A percentile compares a stretch with the other conserved stretches of the same genome.
Conservation (phyloP, 208 protist genomes). For the Strigomonas culicis region DNA sequence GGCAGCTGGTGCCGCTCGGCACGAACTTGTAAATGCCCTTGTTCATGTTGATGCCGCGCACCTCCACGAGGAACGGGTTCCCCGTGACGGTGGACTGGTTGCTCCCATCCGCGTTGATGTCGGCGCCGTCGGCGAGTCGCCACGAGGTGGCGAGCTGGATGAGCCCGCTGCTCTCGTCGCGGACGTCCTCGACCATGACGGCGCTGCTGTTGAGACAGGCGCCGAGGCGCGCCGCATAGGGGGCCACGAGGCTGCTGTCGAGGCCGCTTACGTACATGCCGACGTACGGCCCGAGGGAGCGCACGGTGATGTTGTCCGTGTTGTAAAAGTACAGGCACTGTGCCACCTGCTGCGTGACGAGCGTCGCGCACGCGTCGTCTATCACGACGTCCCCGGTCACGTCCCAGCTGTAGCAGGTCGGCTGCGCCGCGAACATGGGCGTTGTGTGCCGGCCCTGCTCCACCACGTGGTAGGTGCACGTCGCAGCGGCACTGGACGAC, state of each 20-base stretch:
- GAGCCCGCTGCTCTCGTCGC: constrained; percentile 32
- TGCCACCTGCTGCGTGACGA: constrained; percentile 26
- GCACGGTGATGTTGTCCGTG: constrained; percentile 30
- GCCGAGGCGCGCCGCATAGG: constrained; percentile 31
- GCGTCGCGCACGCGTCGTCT: constrained; percentile 20
- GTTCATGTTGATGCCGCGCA: constrained; percentile 19
- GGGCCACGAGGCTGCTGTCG: constrained; percentile 15
- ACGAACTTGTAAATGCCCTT: constrained; percentile 26
- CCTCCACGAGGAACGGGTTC: constrained; percentile 17
- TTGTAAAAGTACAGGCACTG: constrained; percentile 50
- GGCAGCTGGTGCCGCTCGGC: constrained; percentile 20
- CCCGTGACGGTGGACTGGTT: constrained; percentile 14
- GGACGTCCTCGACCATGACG: constrained; percentile 19
- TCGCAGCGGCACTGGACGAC: constrained; percentile 16
- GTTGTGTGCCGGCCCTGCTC: constrained; percentile 24
- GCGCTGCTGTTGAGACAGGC: constrained; percentile 27
- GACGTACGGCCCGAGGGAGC: constrained; percentile 33
- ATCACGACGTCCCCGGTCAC: constrained; percentile 15
- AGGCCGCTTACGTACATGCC: constrained; percentile 29
- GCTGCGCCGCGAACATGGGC: constrained; percentile 29
- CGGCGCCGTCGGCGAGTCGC: constrained; percentile 21
- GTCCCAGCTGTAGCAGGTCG: constrained; percentile 13
- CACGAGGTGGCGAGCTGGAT: constrained; percentile 35
- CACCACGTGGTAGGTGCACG: constrained; percentile 36
- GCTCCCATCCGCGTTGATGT: constrained; percentile 16